Base-by-base conservation (phyloP, 345 rosid species). In the Moricandia moricandioides region DNA sequence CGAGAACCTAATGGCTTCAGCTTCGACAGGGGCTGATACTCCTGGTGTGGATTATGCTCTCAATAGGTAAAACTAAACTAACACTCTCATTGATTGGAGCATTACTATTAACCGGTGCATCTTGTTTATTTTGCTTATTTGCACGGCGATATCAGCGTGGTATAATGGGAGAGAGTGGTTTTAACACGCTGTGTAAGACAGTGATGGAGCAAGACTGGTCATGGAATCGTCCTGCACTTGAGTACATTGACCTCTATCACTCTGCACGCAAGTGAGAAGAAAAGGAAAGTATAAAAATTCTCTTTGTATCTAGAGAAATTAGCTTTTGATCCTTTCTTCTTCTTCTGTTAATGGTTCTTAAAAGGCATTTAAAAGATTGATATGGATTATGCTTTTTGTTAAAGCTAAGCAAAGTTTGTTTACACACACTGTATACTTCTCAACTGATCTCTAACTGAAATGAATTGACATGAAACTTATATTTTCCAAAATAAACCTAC, bases 141-240 rank as follows among this genome's bases (percentile, higher is more conserved):
- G 33, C 86, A 93, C 97, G 89, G 98, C 97, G 29, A 84, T 93
- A 65, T 72, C 97, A 3, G 89, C 84, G 6, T 93, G 94, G 91
- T 86, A 90, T 5, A 87, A 86, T 35, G 84, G 71, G 29, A 86
- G 87, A 70, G 97, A 91, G 4, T 90, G 97, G 96, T 88, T 94
- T 94, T 61, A 58, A 87, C 74, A 80, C 86, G 0, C 65, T 90
- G 40, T 84, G 95, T 81, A 84, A 84, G 88, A 94, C 63, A 21
- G 97, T 90, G 74, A 94, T 91, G 98, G 91, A 94, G 79, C 96
- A 94, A 89, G 97, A 94, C 79, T 94, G 98, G 98, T 94, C 97
- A 58, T 94, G 98, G 98, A 94, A 91, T 65, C 88, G 90, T 70
- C 98, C 98, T 37, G 96, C 98, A 45, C 96, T 94, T 7, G 96